Percentiles rank a stretch among this genome's conserved stretches.
These are phyloP conservation scores for Suhomyces guaymorum DNA, from an alignment of 1,139 yeast species.

Conservation along the genomic window DNA sequence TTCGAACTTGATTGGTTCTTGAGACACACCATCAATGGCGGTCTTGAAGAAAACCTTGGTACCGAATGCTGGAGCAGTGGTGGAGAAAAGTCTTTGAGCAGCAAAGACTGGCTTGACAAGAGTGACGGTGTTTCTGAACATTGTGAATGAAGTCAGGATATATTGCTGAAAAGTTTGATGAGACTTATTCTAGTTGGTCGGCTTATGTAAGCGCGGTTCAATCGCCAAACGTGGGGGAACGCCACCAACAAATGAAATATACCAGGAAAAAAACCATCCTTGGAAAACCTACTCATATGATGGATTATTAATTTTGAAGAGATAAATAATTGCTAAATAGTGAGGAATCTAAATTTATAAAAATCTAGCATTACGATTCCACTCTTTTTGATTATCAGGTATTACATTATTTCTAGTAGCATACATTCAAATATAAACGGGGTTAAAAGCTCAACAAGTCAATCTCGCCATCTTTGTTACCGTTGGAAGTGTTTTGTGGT, in stretches of 20 bases:
- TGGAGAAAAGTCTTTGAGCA: constrained; percentile 33
- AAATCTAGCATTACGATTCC: too few species aligned
- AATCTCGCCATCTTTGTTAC: constrained; percentile 29
- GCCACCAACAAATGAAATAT: too few species aligned
- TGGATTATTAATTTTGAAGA: too few species aligned
- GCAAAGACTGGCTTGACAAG: constrained; percentile 15
- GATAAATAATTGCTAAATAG: too few species aligned
- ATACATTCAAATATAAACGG: background rate
- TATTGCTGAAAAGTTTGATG: constrained; percentile 4
- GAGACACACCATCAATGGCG: constrained; percentile 36
- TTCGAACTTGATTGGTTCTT: constrained; percentile 34
- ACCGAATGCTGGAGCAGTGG: constrained; percentile 32
- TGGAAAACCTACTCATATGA: too few species aligned
- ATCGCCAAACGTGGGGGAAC: too few species aligned
- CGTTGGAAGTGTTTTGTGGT: constrained; percentile 10
- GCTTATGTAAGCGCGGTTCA: constrained; percentile 1
- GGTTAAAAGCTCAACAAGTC: constrained; percentile 46
- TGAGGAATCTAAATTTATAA: too few species aligned
- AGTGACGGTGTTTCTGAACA: constrained; percentile 17
- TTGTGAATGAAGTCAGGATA: constrained; percentile 2
- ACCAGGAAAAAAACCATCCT: too few species aligned
- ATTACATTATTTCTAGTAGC: background rate
- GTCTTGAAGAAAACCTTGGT: constrained; percentile 40
- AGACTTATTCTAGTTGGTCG: too few species aligned
- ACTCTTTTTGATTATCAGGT: too few species aligned